A percentile compares a stretch with the other conserved stretches of the same genome.
Conservation (phyloP, 2,329 filamentous ascomycete species). For the Colletotrichum salicis region DNA sequence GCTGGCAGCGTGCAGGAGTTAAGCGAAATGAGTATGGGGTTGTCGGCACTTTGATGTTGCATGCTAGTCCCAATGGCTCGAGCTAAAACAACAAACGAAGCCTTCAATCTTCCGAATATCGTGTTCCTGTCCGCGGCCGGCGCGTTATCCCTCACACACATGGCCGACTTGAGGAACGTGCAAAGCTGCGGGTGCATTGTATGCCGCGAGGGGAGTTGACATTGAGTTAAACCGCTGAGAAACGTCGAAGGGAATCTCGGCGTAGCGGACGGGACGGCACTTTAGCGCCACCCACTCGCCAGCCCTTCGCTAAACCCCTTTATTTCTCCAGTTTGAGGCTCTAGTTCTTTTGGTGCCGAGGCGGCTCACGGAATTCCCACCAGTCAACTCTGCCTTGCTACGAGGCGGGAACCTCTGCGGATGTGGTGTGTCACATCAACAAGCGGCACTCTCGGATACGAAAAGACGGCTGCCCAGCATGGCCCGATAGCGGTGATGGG, state of each 20-base stretch:
- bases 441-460: background rate
- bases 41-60: background rate
- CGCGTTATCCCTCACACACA: background rate
- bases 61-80: no score
- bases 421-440: background rate
- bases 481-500: background rate
- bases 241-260: background rate
- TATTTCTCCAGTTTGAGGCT: background rate
- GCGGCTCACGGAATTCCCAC: background rate
- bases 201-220: background rate
- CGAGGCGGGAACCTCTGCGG: background rate
- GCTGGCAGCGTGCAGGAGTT: background rate
- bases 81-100: background rate
- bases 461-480: background rate
- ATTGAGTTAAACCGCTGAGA: background rate
- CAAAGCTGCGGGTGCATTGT: background rate
- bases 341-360: background rate
- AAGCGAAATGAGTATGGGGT: background rate
- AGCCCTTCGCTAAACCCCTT: conserved; percentile 19
- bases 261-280: conserved; percentile 3
- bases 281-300: conserved; percentile 15
- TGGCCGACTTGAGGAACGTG: no score
- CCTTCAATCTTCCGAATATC: background rate
- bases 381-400: background rate
- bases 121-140: background rate